A percentile compares a stretch with the other conserved stretches of the same genome.
These are phyloP conservation scores for Capsella rubella DNA, from an alignment of 441 rosid species.

Conservation along the genomic window DNA sequence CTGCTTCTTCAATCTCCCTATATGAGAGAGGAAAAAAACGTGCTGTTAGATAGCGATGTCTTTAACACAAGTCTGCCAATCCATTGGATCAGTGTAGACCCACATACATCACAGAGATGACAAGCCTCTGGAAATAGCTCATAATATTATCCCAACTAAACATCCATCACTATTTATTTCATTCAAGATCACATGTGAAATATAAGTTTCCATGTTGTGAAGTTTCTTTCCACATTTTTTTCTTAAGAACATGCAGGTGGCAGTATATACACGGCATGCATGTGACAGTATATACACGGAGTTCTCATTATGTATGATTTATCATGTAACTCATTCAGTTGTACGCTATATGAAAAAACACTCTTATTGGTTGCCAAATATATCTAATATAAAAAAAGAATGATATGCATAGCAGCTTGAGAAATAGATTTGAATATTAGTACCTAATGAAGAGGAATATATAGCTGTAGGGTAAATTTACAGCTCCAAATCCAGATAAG, in stretches of 20 bases:
- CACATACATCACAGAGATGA: conserved; percentile 24
- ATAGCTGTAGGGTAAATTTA: conserved; percentile 96
- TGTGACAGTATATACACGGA: background rate
- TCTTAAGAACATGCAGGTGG: conserved; percentile 4
- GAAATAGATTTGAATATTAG: conserved; percentile 14
- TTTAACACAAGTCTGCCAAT: background rate
- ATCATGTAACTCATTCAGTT: conserved; percentile 8
- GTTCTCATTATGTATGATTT: conserved; percentile 10
- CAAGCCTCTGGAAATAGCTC: background rate
- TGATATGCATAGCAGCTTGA: background rate
- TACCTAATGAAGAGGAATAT: conserved; percentile 97
- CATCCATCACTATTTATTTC: conserved; percentile 13
- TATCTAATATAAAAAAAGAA: conserved; percentile 10
- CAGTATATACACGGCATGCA: background rate
- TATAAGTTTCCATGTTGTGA: conserved; percentile 16
- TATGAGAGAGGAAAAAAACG: conserved; percentile 34
- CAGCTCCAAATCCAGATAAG: conserved; percentile 98
- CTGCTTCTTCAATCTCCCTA: conserved; percentile 97
- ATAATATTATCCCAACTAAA: background rate
- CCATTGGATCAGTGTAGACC: background rate
- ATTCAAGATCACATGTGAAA: conserved; percentile 8
- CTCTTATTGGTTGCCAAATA: background rate
- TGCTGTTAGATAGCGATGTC: conserved; percentile 14
- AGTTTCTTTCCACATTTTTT: conserved; percentile 1
- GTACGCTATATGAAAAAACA: background rate